phyloP scores from a whole-genome alignment of 192 early-diverging fungal species.

The Backusella psychrophila region DNA sequence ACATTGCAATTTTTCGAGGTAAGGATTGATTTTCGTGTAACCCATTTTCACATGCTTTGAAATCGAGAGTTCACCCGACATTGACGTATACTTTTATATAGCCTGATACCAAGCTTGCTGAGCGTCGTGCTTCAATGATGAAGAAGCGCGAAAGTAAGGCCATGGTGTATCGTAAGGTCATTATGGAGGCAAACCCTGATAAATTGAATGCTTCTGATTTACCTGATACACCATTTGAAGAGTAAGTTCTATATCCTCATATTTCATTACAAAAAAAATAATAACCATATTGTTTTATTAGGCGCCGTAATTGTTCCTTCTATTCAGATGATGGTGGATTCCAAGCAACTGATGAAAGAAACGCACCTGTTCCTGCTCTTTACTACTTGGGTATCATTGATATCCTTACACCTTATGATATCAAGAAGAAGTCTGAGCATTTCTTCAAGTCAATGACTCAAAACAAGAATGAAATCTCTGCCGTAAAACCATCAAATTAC shows the following conservation, averaged over 20 bases:
- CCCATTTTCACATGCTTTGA: not conserved
- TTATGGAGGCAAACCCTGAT: conserved; percentile 55
- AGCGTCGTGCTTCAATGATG: conserved; percentile 40
- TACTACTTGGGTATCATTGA: conserved; percentile 98
- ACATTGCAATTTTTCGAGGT: conserved; percentile 80
- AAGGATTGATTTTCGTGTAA: not conserved
- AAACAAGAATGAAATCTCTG: conserved; percentile 63
- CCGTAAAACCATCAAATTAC: conserved; percentile 85
- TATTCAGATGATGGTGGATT: conserved; percentile 91
- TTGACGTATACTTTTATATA: not conserved
- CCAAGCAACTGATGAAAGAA: conserved; percentile 69
- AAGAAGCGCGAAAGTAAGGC: conserved; percentile 53
- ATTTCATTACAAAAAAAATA: not conserved
- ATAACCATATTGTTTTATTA: conserved; percentile 9
- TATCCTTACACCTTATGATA: conserved; percentile 92
- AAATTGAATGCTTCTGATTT: conserved; percentile 60
- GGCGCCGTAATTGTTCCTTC: conserved; percentile 77
- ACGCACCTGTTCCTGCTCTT: conserved; percentile 64
- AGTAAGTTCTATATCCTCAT: conserved; percentile 11
- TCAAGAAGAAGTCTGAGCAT: conserved; percentile 85
- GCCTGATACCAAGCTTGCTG: conserved; percentile 39
- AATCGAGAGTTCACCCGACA: not conserved
- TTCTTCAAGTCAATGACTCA: conserved; percentile 67
- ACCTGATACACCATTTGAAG: conserved; percentile 42
- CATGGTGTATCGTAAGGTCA: conserved; percentile 47